Conservation (phyloP, 306 rosid species). For the Prinsepia uniflora region DNA sequence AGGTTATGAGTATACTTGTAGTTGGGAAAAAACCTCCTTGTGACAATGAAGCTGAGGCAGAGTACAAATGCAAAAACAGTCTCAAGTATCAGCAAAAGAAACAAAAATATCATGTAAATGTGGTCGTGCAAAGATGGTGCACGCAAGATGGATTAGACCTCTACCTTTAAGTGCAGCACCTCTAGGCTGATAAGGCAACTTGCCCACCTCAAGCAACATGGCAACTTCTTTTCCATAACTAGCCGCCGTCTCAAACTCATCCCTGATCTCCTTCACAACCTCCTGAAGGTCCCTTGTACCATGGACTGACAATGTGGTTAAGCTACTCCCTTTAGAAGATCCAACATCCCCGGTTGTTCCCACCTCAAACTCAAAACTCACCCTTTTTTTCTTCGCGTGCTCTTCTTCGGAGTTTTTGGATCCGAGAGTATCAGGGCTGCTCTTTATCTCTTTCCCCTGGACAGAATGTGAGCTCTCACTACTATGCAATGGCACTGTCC, state of each 20-base stretch:
- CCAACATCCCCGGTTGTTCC: constrained; percentile 47
- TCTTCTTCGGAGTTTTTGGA: constrained; percentile 47
- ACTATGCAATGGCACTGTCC: constrained; percentile 44
- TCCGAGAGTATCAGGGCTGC: constrained; percentile 60
- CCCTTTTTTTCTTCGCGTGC: constrained; percentile 54
- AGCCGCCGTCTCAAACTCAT: constrained; percentile 83
- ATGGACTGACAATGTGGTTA: constrained; percentile 63
- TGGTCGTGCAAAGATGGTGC: neutral
- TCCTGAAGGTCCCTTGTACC: constrained; percentile 77
- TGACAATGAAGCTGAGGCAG: neutral
- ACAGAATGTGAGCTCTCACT: constrained; percentile 39
- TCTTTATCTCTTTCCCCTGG: constrained; percentile 46
- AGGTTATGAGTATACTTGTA: neutral
- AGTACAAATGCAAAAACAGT: neutral
- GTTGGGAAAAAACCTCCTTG: neutral
- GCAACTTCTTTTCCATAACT: constrained; percentile 82
- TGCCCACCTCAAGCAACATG: constrained; percentile 79
- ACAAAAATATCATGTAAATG: neutral
- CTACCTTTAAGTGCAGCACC: constrained; percentile 67
- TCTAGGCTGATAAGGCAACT: constrained; percentile 69
- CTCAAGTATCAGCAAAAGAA: neutral
- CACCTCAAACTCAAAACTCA: constrained; percentile 74
- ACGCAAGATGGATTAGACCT: neutral
- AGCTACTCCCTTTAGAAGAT: constrained; percentile 70
- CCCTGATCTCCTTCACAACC: constrained; percentile 82